phyloP scores from a whole-genome alignment of 2,329 filamentous ascomycete species.

The Neofusicoccum ribis region DNA sequence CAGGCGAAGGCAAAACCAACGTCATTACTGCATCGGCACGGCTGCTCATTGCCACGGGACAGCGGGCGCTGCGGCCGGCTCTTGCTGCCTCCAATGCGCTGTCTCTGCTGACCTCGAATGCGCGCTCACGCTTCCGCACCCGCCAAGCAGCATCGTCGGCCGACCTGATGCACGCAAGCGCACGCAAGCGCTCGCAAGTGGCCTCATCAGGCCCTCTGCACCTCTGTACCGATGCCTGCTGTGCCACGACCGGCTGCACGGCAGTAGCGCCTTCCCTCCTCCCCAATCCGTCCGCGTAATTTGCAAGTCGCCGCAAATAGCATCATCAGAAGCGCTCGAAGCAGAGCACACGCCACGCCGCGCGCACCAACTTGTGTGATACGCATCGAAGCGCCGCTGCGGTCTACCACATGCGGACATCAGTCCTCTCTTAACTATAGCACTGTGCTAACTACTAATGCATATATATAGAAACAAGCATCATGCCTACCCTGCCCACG shows the following conservation, averaged over 20 bases:
- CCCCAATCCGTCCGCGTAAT: neutral
- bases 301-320: neutral
- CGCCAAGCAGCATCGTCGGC: neutral
- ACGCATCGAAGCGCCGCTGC: neutral
- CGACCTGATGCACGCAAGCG: neutral
- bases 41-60: no score
- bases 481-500: neutral
- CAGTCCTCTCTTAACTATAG: no score
- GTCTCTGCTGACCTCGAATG: neutral
- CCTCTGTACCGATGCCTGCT: neutral
- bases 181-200: neutral
- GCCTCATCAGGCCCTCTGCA: neutral
- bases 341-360: neutral
- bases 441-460: neutral
- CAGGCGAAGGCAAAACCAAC: neutral
- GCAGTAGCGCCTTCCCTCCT: neutral
- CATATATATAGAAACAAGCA: constrained; percentile 10
- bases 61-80: no score
- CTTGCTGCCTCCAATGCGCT: neutral
- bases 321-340: neutral
- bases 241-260: neutral
- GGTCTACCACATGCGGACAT: neutral
- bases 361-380: neutral
- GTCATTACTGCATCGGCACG: neutral
- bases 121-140: neutral